Conservation (phyloP, 805 yeast genomes). For the Candida alai region DNA sequence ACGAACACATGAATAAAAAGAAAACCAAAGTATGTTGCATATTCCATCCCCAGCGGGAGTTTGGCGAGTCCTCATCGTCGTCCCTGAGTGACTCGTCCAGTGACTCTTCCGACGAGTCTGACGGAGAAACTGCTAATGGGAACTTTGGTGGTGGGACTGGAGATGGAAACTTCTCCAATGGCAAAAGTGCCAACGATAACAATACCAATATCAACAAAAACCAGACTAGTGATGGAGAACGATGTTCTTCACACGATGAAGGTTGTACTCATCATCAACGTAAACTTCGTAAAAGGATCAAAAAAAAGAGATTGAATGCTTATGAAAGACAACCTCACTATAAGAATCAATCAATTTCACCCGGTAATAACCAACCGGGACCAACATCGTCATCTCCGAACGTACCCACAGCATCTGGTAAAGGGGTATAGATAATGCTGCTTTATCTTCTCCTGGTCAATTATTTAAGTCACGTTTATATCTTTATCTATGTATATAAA, state of each 20-base stretch:
- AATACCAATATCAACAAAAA: too few species aligned
- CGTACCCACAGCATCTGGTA: too few species aligned
- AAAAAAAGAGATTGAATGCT: conserved; percentile 59
- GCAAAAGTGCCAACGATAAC: conserved; percentile 11
- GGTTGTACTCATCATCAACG: conserved; percentile 9
- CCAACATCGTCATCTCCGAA: too few species aligned
- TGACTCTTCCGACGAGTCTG: conserved; percentile 17
- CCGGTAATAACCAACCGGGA: not conserved
- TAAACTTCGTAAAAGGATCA: conserved; percentile 19
- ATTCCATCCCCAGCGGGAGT: conserved; percentile 69
- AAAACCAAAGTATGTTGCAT: conserved; percentile 87
- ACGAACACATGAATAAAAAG: conserved; percentile 83
- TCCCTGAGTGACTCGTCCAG: conserved; percentile 30
- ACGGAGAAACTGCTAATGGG: conserved; percentile 11
- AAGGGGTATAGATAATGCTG: too few species aligned
- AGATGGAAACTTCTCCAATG: conserved; percentile 8
- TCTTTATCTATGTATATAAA: too few species aligned
- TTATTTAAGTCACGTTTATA: too few species aligned
- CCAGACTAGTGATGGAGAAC: conserved; percentile 6
- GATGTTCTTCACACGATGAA: too few species aligned
- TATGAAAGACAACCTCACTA: conserved; percentile 83
- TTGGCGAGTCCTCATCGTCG: conserved; percentile 41
- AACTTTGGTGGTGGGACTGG: conserved; percentile 11
- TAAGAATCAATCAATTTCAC: conserved; percentile 15
- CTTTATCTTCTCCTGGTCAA: too few species aligned